phyloP scores from a whole-genome alignment of 495 filamentous ascomycete species.

The Neurospora pannonica region DNA sequence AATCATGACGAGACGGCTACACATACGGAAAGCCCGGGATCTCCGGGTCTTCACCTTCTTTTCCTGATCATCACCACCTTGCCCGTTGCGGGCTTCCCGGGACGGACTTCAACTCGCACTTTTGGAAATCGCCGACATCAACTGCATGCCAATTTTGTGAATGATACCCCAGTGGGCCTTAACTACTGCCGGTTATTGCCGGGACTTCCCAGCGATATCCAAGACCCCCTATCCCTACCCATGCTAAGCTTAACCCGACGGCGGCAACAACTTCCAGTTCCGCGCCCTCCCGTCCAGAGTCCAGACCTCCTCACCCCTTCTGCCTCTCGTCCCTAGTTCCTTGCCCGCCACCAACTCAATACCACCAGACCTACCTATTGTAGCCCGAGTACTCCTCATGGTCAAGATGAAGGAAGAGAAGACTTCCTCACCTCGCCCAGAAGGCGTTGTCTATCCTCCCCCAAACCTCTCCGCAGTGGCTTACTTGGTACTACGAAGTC shows the following conservation, averaged over 20 bases:
- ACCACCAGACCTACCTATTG: not conserved
- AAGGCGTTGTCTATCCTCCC: too few species aligned
- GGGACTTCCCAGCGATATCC: not conserved
- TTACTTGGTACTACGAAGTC: constrained; percentile 29
- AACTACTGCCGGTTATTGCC: not conserved
- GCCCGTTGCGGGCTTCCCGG: not conserved
- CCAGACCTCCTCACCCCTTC: not conserved
- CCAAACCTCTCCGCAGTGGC: not conserved
- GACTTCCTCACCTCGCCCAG: not conserved
- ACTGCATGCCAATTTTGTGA: not conserved
- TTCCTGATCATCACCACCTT: not conserved
- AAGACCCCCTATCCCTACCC: not conserved
- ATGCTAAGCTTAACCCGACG: not conserved
- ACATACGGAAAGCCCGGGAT: not conserved
- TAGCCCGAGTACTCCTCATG: not conserved
- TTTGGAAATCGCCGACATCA: not conserved
- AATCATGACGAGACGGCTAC: not conserved
- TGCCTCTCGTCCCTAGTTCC: not conserved
- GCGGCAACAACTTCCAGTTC: not conserved
- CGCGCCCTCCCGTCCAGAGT: not conserved
- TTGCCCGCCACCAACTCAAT: not conserved
- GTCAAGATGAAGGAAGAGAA: not conserved
- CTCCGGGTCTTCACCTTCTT: not conserved
- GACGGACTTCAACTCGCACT: not conserved
- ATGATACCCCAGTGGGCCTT: not conserved